Base-by-base conservation (phyloP, 2,329 filamentous ascomycete genomes). In the Geosmithia flava region DNA sequence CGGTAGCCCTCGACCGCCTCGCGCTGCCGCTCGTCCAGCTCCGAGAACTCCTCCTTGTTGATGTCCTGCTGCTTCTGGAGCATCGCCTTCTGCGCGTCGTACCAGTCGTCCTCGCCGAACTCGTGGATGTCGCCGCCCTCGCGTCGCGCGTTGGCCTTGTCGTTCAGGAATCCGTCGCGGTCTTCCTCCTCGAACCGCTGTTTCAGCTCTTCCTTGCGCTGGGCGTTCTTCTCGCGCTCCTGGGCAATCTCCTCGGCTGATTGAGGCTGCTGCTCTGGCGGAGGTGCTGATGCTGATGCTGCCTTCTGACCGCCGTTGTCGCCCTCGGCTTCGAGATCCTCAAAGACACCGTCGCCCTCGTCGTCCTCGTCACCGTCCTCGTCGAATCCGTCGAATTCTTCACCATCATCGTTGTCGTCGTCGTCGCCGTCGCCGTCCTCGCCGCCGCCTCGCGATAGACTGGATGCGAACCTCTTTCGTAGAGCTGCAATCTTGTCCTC, bases 21-120 rank as follows among this genome's bases (percentile, higher is more conserved):
- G 47, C 93, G 80, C 52, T 94, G 90, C 42, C 78, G 72, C 53
- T 93, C 85, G 60, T 98, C 93, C 2, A 98, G 77, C 48, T 80
- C 78, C 56, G 90, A 87, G 54, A 94, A 95, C 61, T 97, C 94
- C 50, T 87, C 80, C 59, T 89, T 88, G 69, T 98, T 98, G 78
- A 98, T 96, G 59, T 94, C 87, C 53, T 93, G 77, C 64, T 98
- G 93, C 68, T 95, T 96, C 67, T 96, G 87, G 50, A 98, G 82
- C 62, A 85, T 77, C 30, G 93, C 87, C 69, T 98, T 98, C 62
- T 98, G 93, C 27, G 86, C 80, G 60, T 97, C 93, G 62, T 98
- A 98, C 94, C 94, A 98, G 49, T 98, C 87, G 61, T 98, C 93
- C 65, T 98, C 93, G 47, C 90, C 93, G 58, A 95, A 97, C 59